A percentile compares a stretch with the other conserved stretches of the same genome.
Evolutionary conservation across 495 filamentous ascomycete genomes (phyloP).

Genomic region (Neurospora sp.): DNA sequence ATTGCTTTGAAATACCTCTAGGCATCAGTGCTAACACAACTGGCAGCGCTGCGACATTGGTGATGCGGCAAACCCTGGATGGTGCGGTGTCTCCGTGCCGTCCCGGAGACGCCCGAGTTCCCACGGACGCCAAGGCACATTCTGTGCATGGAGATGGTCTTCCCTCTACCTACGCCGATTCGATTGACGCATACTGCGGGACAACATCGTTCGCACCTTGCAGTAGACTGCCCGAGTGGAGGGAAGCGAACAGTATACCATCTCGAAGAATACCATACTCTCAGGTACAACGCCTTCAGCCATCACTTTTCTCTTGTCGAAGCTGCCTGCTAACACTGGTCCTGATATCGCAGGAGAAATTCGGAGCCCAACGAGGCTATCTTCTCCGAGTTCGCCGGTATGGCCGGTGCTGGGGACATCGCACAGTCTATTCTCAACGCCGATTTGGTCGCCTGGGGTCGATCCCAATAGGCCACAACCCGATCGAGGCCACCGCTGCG

Average conservation of each 20-base stretch:
- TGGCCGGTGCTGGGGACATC: neutral
- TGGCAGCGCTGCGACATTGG: conserved; percentile 20
- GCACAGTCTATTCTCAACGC: neutral
- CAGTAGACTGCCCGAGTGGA: conserved; percentile 58
- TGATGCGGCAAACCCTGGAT: conserved; percentile 28
- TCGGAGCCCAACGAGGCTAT: neutral
- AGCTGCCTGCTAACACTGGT: neutral
- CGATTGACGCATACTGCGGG: conserved; percentile 8
- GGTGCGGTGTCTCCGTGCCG: conserved; percentile 49
- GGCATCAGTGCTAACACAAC: neutral
- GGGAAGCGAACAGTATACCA: conserved; percentile 28
- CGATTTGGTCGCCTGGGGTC: neutral
- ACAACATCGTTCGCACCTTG: conserved; percentile 53
- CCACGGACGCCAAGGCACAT: too few species aligned
- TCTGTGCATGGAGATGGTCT: too few species aligned
- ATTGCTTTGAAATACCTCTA: neutral
- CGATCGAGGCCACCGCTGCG: too few species aligned
- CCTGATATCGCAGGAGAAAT: neutral
- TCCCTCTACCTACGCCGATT: too few species aligned
- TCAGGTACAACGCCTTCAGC: conserved; percentile 19
- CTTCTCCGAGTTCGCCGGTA: neutral
- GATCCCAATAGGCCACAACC: too few species aligned
- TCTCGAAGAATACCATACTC: conserved; percentile 39
- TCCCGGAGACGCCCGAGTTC: conserved; percentile 38
- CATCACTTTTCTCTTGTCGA: neutral